Evolutionary conservation across 441 rosid genomes (phyloP), one percentile per base, ranked within the genome.

Genomic region (Jatropha podagrica): DNA sequence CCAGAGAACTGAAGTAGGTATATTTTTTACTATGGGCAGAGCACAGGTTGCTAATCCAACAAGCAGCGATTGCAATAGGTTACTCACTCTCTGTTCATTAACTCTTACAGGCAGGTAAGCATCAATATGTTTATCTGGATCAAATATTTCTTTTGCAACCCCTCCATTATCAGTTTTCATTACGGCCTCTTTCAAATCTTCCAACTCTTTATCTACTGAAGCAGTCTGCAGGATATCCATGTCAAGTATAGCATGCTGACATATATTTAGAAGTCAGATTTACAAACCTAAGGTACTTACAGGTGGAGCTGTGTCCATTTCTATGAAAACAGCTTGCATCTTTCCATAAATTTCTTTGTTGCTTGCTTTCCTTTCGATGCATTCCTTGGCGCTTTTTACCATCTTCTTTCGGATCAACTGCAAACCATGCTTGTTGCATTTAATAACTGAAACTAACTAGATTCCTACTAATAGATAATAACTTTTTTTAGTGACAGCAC

Each of bases 1-100:
- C 97, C 97, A 92, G 6, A 95, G 90, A 65, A 93, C 92, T 48
- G 98, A 93, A 46, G 94, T 90, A 13, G 98, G 96, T 75, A 92
- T 87, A 85, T 56, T 85, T 69, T 85, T 90, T 42, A 93, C 77
- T 65, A 90, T 64, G 5, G 99, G 98, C 65, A 90, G 74, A n/a
- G 85, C 91, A 20, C 84, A 76, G 75, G 86, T 65, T 61, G 91
- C 76, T 46, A 82, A 66, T 27, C 90, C 97, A 26, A 89, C 92
- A 4, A 93, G 89, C 74, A 87, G 44, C 20, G 97, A 92, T 76
- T 93, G 99, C 81, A 93, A 76, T 41, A 91, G 83, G 80, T 92
- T 95, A 85, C 91, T 93, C 70, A 93, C 63, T 79, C 97, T 85
- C 76, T 95, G 98, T 79, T 95, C 96, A 40, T 89, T 91, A 61